A percentile compares a stretch with the other conserved stretches of the same genome.
Conservation (phyloP, 192 early-diverging fungal species). For the Gigaspora rosea region DNA sequence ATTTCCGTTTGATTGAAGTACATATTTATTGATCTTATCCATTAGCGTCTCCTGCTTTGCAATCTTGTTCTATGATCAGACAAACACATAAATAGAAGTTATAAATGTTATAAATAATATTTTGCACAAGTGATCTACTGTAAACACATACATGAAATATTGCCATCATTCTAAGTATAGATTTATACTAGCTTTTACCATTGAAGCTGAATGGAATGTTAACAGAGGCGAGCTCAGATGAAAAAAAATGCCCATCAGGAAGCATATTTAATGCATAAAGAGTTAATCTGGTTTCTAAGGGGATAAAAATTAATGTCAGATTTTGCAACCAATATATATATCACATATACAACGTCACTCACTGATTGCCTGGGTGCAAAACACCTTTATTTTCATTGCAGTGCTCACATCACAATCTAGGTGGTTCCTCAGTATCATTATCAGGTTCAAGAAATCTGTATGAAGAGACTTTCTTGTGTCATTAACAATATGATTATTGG, state of each 20-base stretch:
- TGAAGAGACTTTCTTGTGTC: constrained; percentile 18
- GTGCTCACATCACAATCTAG: constrained; percentile 22
- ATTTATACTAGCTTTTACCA: constrained; percentile 18
- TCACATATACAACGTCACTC: not conserved
- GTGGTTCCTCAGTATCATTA: constrained; percentile 22
- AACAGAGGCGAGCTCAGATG: constrained; percentile 4
- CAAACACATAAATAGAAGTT: not conserved
- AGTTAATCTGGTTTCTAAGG: not conserved
- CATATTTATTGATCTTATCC: constrained; percentile 19
- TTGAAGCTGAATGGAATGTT: constrained; percentile 26
- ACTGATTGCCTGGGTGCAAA: constrained; percentile 24
- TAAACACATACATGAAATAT: constrained; percentile 31
- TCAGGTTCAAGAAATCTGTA: constrained; percentile 21
- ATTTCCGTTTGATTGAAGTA: constrained; percentile 28
- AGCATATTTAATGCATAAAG: not conserved
- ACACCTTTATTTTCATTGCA: constrained; percentile 26
- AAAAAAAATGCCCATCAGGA: not conserved
- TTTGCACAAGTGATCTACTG: not conserved
- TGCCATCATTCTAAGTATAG: constrained; percentile 22
- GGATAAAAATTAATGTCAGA: not conserved
- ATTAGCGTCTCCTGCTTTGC: constrained; percentile 27
- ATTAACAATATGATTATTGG: constrained; percentile 4
- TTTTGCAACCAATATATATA: not conserved
- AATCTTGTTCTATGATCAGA: constrained; percentile 17
- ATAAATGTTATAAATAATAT: not conserved